phyloP scores from a whole-genome alignment of 306 rosid genomes.

The Ceratonia siliqua region DNA sequence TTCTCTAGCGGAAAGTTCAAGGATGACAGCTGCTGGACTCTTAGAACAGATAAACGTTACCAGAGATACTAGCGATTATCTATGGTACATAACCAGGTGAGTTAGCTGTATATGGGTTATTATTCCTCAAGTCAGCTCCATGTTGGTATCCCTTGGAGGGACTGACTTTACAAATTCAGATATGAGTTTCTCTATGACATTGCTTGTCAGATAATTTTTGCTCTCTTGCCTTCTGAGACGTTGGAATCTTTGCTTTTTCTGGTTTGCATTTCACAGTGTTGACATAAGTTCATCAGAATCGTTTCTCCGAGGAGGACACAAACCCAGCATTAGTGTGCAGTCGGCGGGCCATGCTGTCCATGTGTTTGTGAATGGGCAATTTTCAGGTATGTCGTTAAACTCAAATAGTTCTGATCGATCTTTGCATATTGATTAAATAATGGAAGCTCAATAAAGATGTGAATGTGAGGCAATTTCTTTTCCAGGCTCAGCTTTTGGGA shows the following conservation, averaged over 20 bases:
- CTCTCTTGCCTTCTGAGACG: background rate
- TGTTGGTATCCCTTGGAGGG: too few relatives aligned
- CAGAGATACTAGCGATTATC: conserved; percentile 82
- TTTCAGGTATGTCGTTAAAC: conserved; percentile 59
- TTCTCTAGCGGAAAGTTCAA: conserved; percentile 64
- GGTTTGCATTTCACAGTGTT: conserved; percentile 53
- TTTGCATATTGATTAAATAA: background rate
- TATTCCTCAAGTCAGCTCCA: too few relatives aligned
- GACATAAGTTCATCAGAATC: conserved; percentile 74
- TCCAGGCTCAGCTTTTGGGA: conserved; percentile 88
- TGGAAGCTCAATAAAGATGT: conserved; percentile 23
- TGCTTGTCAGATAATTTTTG: conserved; percentile 16
- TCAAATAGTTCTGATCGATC: background rate
- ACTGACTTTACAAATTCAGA: too few relatives aligned
- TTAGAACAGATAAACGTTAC: conserved; percentile 81
- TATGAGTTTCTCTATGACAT: background rate
- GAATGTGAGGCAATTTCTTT: background rate
- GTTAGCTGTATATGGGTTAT: conserved; percentile 30
- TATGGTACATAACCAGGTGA: conserved; percentile 95
- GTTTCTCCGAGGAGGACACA: conserved; percentile 67
- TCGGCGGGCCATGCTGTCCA: conserved; percentile 91
- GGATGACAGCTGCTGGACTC: conserved; percentile 61
- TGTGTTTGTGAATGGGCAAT: conserved; percentile 82
- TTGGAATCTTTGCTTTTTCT: conserved; percentile 16
- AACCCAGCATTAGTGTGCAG: conserved; percentile 66